Conservation (phyloP, 108 stramenopile species). For the Skeletonema potamos region DNA sequence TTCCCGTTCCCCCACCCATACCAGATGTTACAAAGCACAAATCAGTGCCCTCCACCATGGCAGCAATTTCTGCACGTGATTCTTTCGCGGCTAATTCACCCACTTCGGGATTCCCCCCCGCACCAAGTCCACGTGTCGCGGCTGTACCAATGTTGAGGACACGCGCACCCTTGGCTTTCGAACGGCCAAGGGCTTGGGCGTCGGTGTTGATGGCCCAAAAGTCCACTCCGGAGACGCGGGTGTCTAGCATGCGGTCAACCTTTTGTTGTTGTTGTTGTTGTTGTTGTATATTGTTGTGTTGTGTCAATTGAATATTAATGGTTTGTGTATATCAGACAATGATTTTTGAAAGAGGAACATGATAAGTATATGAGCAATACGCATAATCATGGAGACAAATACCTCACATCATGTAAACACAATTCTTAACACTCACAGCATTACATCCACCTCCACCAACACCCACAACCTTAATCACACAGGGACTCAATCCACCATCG, state of each 20-base stretch:
- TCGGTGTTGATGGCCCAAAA: constrained; percentile 94
- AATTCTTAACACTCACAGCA: constrained; percentile 27
- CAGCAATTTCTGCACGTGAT: constrained; percentile 65
- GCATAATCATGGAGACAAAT: not conserved
- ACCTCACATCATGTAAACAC: not conserved
- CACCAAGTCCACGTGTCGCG: constrained; percentile 87
- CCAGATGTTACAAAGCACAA: constrained; percentile 87
- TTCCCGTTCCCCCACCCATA: constrained; percentile 92
- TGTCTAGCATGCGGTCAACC: constrained; percentile 86
- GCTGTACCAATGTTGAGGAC: constrained; percentile 81
- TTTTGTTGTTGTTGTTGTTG: no score
- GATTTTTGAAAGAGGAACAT: not conserved
- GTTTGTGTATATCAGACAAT: not conserved
- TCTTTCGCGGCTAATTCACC: constrained; percentile 86
- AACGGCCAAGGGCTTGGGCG: constrained; percentile 79
- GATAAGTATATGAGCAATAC: not conserved
- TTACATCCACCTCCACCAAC: constrained; percentile 79
- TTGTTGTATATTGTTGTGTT: not conserved
- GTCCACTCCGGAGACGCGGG: constrained; percentile 81
- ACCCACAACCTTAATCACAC: constrained; percentile 75
- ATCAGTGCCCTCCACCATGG: constrained; percentile 81
- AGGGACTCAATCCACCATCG: constrained; percentile 73
- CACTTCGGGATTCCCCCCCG: constrained; percentile 87
- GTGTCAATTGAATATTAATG: constrained; percentile 17
- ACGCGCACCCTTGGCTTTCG: constrained; percentile 60